Base-by-base conservation (phyloP, 805 yeast species). In the Hanseniaspora mollemarum region DNA sequence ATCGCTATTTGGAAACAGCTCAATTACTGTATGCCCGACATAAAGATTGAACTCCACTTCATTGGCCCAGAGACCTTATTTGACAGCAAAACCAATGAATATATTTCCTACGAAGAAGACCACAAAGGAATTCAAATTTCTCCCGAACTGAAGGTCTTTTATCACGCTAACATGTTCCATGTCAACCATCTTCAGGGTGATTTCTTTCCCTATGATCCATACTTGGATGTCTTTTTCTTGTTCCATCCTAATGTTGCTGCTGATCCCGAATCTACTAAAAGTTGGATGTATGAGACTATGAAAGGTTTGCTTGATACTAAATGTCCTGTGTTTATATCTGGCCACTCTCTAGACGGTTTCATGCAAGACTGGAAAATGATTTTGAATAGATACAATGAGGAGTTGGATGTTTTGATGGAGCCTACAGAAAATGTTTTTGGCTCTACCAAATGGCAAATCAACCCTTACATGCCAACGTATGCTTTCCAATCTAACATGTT, bases 181-280 rank as follows among this genome's bases (percentile, higher is more conserved):
- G 90, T 83, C 36, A 73, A 83, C 54, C 95, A 92, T 67, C 87
- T 87, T 60, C 81, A 86, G 44, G 92, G 88, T 60, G 96, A 90
- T 67, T 85, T 92, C 65, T 86, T 87, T 80, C 98, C 98, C 4
- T 92, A 88, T 65, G 98, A 92, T 65, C 98, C 99, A 41, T 92
- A 90, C 66, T 75, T 86, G 63, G 98, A 92, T 64, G 78, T 79
- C 25, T 92, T 92, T 67, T 87, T 87, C 75, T 73, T 85, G 49
- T 92, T 90, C 83, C 97, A 90, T 65, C 97, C 98, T 2, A 96
- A 96, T 37, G 77, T 87, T 61, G 81, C 86, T 18, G 83, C 92
- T 7, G 83, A 85, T 13, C 28, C 50, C 16, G 95, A 86, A 60
- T 72, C 81, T 21, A 73, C 76, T 63, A 81, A 81, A 53, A 76